phyloP scores from a whole-genome alignment of 192 early-diverging fungal species.

The Pilobolus umbonatus region DNA sequence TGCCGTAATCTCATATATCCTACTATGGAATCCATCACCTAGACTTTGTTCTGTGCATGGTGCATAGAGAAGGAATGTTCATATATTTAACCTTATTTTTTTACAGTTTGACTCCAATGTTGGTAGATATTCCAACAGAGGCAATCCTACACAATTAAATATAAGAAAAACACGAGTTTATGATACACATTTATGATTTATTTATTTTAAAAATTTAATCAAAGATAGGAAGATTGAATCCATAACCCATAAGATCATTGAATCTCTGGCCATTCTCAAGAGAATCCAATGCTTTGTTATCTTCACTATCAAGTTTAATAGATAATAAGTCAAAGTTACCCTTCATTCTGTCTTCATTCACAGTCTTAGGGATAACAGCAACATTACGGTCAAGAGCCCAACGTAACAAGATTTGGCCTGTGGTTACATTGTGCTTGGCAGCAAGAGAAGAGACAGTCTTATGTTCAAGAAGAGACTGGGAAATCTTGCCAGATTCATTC shows the following conservation, averaged over 20 bases:
- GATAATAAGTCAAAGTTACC: constrained; percentile 49
- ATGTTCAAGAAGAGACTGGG: constrained; percentile 45
- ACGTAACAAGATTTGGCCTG: constrained; percentile 56
- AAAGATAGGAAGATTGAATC: constrained; percentile 42
- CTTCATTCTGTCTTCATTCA: constrained; percentile 44
- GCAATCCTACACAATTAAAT: too few relatives aligned
- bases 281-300: constrained; percentile 41
- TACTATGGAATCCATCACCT: too few relatives aligned
- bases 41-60: too few relatives aligned
- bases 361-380: constrained; percentile 67
- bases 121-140: too few relatives aligned
- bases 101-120: too few relatives aligned
- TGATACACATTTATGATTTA: not conserved
- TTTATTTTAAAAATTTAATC: too few relatives aligned
- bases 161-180: not conserved
- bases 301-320: constrained; percentile 43
- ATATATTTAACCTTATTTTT: too few relatives aligned
- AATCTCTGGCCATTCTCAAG: constrained; percentile 42
- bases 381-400: constrained; percentile 64
- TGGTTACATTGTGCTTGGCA: constrained; percentile 40
- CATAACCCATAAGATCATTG: constrained; percentile 43
- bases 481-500: constrained; percentile 24
- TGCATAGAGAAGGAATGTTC: too few relatives aligned
- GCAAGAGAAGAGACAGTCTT: constrained; percentile 50
- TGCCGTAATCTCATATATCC: too few relatives aligned